A percentile compares a stretch with the other conserved stretches of the same genome.
These are phyloP conservation scores for Phytophthora europaea DNA, from an alignment of 352 stramenopile genomes.

Conservation along the genomic window DNA sequence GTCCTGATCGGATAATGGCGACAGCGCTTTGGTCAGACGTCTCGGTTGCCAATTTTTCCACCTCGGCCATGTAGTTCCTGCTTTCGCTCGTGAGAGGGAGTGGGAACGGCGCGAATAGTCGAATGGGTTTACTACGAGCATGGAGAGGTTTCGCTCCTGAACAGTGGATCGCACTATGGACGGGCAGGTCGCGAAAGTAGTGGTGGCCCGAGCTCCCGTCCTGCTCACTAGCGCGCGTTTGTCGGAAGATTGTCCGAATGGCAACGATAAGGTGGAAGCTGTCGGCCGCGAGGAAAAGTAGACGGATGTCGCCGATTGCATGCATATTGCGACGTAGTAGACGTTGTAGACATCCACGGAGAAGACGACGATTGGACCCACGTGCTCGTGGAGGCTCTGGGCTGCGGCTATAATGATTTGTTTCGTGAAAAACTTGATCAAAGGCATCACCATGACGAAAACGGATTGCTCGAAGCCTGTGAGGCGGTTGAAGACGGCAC, in stretches of 20 bases:
- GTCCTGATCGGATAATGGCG: background rate
- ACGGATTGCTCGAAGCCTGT: slow-evolving; percentile 4
- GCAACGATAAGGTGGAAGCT: slow-evolving; percentile 6
- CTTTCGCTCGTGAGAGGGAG: slow-evolving; percentile 3
- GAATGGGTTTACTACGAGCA: background rate
- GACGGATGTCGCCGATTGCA: background rate
- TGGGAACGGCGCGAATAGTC: slow-evolving; percentile 9
- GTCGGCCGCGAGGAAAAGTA: slow-evolving; percentile 1
- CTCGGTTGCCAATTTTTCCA: background rate
- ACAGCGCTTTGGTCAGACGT: background rate
- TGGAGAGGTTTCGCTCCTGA: background rate
- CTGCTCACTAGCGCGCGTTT: background rate
- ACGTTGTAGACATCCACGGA: slow-evolving; percentile 11
- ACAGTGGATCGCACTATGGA: background rate
- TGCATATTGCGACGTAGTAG: slow-evolving; percentile 16
- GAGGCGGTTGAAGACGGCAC: slow-evolving; percentile 11
- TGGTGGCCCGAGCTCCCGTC: background rate
- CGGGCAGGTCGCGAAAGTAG: background rate
- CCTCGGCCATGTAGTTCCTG: background rate
- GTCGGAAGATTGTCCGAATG: slow-evolving; percentile 3
- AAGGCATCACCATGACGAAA: slow-evolving; percentile 12
- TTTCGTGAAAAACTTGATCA: slow-evolving; percentile 11
- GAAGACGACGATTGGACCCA: slow-evolving; percentile 4
- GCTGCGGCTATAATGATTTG: slow-evolving; percentile 4
- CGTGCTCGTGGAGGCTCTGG: slow-evolving; percentile 5